Conservation (phyloP, 441 rosid species). For the Adansonia rubrostipa region DNA sequence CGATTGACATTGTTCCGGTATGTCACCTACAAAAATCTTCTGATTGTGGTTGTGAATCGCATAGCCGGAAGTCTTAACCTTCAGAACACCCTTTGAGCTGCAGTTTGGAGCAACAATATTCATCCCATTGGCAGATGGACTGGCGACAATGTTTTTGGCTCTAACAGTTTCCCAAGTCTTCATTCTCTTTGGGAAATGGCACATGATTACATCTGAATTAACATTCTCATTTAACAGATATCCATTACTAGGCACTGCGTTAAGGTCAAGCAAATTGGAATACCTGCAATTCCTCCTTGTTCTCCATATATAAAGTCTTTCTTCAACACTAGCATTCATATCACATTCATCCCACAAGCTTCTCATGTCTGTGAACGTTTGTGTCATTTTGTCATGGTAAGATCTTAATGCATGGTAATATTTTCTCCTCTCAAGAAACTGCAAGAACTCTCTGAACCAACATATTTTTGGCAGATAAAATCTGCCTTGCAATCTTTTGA, state of each 20-base stretch:
- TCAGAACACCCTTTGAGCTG: constrained; percentile 45
- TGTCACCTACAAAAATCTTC: constrained; percentile 30
- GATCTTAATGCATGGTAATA: constrained; percentile 54
- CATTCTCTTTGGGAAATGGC: constrained; percentile 32
- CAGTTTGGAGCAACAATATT: constrained; percentile 35
- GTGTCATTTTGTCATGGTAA: constrained; percentile 54
- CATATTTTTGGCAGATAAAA: constrained; percentile 54
- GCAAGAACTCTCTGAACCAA: constrained; percentile 46
- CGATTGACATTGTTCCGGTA: constrained; percentile 33
- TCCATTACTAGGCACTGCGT: constrained; percentile 56
- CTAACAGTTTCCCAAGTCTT: constrained; percentile 37
- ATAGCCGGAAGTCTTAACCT: constrained; percentile 41
- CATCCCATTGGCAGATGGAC: constrained; percentile 32
- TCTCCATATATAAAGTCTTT: constrained; percentile 52
- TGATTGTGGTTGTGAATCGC: constrained; percentile 35
- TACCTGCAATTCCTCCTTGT: constrained; percentile 40
- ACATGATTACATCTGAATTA: constrained; percentile 29
- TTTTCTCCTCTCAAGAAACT: constrained; percentile 45
- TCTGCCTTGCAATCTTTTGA: constrained; percentile 60
- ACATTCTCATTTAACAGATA: constrained; percentile 39
- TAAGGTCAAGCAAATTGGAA: constrained; percentile 55
- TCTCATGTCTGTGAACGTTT: constrained; percentile 50
- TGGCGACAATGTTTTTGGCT: constrained; percentile 29
- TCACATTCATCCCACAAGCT: constrained; percentile 51
- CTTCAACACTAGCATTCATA: constrained; percentile 32